Conservation (phyloP, 2,329 filamentous ascomycete genomes). For the Alternaria hordeiaustralica region DNA sequence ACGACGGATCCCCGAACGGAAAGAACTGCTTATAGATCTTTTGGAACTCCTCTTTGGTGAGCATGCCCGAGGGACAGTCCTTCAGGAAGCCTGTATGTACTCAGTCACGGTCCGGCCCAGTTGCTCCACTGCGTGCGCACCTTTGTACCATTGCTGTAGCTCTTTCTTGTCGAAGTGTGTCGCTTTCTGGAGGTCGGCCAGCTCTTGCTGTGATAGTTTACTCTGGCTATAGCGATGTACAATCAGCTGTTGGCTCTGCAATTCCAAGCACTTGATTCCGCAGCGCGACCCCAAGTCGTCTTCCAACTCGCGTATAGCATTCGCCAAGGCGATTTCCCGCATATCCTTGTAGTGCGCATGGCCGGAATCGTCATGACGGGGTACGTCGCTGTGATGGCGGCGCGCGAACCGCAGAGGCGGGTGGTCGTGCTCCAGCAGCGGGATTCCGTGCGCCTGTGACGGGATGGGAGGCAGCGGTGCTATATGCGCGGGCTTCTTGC, state of each 20-base stretch:
- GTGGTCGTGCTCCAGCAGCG: slow-evolving; percentile 30
- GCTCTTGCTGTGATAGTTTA: slow-evolving; percentile 95
- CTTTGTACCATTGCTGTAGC: slow-evolving; percentile 99
- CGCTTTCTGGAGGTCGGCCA: slow-evolving; percentile 91
- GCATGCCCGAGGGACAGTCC: slow-evolving; percentile 95
- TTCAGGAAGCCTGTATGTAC: slow-evolving; percentile 81
- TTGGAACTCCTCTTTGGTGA: slow-evolving; percentile 98
- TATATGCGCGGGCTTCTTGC: slow-evolving; percentile 7
- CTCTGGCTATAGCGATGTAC: slow-evolving; percentile 74
- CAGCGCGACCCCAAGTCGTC: slow-evolving; percentile 31
- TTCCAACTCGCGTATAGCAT: slow-evolving; percentile 31
- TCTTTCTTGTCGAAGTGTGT: slow-evolving; percentile 99
- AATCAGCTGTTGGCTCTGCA: slow-evolving; percentile 43
- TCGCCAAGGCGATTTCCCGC: slow-evolving; percentile 33
- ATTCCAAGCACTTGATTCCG: slow-evolving; percentile 27
- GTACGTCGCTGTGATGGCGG: slow-evolving; percentile 28
- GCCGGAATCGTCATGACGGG: slow-evolving; percentile 30
- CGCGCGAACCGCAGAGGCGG: slow-evolving; percentile 43
- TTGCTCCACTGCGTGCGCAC: slow-evolving; percentile 58
- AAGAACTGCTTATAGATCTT: slow-evolving; percentile 99
- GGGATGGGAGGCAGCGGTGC: slow-evolving; percentile 18
- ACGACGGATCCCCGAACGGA: slow-evolving; percentile 95
- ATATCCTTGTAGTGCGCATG: slow-evolving; percentile 34
- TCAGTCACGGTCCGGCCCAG: slow-evolving; percentile 22
- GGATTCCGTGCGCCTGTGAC: slow-evolving; percentile 24